These are phyloP conservation scores for Grammothele lineata DNA, from an alignment of 768 basidiomycete species.

Conservation along the genomic window DNA sequence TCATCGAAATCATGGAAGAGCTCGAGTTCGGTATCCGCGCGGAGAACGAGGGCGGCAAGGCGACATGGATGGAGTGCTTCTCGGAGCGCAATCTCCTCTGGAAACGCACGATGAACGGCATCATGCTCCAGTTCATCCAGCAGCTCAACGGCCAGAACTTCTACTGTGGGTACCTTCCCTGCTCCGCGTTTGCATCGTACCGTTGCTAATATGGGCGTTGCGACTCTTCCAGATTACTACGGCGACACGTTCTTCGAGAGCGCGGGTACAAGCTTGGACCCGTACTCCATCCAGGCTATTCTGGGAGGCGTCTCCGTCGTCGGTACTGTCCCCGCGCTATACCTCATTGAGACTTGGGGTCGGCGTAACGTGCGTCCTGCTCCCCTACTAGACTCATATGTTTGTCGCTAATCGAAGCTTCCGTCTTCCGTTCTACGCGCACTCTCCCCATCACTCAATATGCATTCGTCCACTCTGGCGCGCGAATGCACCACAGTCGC, in stretches of 20 bases:
- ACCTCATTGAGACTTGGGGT: conserved; percentile 72
- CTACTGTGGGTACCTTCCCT: conserved; percentile 50
- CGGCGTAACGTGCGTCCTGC: conserved; percentile 48
- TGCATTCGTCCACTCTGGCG: too few species aligned
- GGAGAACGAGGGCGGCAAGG: conserved; percentile 79
- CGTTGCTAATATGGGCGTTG: conserved; percentile 7
- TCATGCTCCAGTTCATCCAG: conserved; percentile 81
- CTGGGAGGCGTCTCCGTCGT: conserved; percentile 72
- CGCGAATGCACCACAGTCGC: too few species aligned
- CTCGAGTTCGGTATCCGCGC: conserved; percentile 59
- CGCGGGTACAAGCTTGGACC: conserved; percentile 60
- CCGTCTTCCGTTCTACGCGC: too few species aligned
- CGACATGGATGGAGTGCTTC: conserved; percentile 78
- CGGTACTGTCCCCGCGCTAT: conserved; percentile 66
- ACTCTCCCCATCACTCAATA: too few species aligned
- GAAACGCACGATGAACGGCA: conserved; percentile 74
- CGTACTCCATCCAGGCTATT: conserved; percentile 73
- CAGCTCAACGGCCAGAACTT: conserved; percentile 81
- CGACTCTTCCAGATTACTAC: conserved; percentile 61
- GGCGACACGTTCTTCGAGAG: conserved; percentile 79
- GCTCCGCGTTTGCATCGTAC: not conserved
- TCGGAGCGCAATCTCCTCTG: conserved; percentile 61
- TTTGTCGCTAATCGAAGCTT: too few species aligned
- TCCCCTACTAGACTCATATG: too few species aligned
- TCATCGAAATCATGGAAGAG: conserved; percentile 58